Evolutionary conservation across 1,139 yeast genomes (phyloP), one percentile per base, ranked within the genome.

Genomic region (Nakaseomyces glabratus): DNA sequence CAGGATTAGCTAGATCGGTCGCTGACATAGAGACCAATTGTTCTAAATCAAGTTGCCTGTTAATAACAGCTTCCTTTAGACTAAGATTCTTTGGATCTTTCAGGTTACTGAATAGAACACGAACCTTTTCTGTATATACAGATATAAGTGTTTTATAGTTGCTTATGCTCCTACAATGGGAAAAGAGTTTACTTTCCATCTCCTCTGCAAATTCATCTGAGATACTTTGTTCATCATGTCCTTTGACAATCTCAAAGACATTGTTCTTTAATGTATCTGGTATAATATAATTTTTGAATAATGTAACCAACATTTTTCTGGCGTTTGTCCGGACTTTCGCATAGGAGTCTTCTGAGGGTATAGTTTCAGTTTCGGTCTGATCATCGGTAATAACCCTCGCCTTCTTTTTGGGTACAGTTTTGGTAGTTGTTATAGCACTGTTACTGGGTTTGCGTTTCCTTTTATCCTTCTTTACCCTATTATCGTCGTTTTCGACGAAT

Each of bases 1-100:
- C 93, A 3, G 82, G 82, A 48, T 82, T 82, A 51, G 76, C 66
- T 62, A 76, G 61, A 45, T 81, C 82, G 43, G 75, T 79, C 3
- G 72, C 72, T 4, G 76, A 63, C 66, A 80, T 65, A 18, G 60
- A 62, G 5, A 77, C 82, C 35, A 79, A 62, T 40, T 71, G 66
- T 8, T 60, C 58, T 20, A 77, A 67, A 1, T 69, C 54, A 20
- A 77, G 56, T 21, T 63, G 60, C 16, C 70, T 66, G 14, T 65
- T 61, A 22, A 73, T 58, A 5, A 79, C 68, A 28, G 73, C 62
- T 16, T 46, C 52, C 62, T 66, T 59, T 39, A 77, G 60, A 18
- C 63, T 57, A 10, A 63, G 57, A 41, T 75, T 73, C 47, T 73
- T 73, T 23, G 57, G 57, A 45, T 73, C 77, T 40, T 65, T 68